Percentiles rank a stretch among this genome's conserved stretches.
Evolutionary conservation across 1,284 basidiomycete genomes (phyloP).

Genomic region (Serendipita sp.): DNA sequence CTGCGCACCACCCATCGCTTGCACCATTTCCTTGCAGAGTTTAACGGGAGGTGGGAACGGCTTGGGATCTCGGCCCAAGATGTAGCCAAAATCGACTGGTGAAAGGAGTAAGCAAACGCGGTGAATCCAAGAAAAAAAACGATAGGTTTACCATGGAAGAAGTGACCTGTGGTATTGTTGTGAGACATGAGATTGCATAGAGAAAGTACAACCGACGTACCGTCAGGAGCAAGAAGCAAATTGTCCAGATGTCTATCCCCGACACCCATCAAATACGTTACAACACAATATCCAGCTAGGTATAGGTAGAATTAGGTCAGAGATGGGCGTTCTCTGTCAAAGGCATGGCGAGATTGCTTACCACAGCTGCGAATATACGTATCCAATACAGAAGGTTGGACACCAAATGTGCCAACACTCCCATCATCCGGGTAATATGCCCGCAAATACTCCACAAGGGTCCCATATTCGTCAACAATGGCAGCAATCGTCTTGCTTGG

Average conservation of each 20-base stretch:
- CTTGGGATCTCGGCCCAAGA: constrained; percentile 94
- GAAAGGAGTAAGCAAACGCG: constrained; percentile 21
- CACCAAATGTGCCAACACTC: constrained; percentile 82
- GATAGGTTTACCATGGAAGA: constrained; percentile 6
- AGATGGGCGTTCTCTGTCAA: background rate
- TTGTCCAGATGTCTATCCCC: constrained; percentile 98
- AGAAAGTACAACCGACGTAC: constrained; percentile 35
- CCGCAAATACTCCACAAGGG: constrained; percentile 77
- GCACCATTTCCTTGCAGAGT: constrained; percentile 99
- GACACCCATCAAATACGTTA: constrained; percentile 93
- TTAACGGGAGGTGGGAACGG: constrained; percentile 97
- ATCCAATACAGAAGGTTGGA: constrained; percentile 84
- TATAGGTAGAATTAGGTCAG: background rate
- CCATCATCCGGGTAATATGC: constrained; percentile 81
- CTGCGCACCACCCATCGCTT: constrained; percentile 94
- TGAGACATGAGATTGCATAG: constrained; percentile 9
- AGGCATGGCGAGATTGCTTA: constrained; percentile 27
- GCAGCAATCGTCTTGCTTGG: constrained; percentile 89
- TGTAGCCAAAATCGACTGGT: constrained; percentile 92
- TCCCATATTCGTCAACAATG: constrained; percentile 88
- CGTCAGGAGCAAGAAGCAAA: constrained; percentile 82
- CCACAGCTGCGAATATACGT: constrained; percentile 96
- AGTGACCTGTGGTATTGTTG: background rate
- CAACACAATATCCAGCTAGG: constrained; percentile 91
- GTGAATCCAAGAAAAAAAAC: background rate